These are phyloP conservation scores for Jasminum sambac DNA, from an alignment of 257 asterid species.

Conservation along the genomic window DNA sequence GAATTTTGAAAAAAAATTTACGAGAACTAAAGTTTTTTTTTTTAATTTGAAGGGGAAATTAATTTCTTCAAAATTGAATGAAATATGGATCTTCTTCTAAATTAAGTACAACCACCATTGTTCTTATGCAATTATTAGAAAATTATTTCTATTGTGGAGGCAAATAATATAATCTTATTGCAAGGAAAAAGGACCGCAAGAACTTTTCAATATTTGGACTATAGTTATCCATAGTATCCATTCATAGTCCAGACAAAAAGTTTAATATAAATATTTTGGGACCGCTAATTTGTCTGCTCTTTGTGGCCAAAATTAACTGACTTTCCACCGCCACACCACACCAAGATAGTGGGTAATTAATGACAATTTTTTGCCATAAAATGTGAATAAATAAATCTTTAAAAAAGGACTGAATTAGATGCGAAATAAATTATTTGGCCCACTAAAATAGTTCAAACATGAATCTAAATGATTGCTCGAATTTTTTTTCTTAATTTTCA, in stretches of 20 bases:
- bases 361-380: too few species aligned
- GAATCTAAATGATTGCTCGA: too few species aligned
- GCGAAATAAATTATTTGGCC: too few species aligned
- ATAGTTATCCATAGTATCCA: conserved; percentile 10
- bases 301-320: conserved; percentile 17
- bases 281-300: conserved; percentile 25
- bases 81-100: conserved; percentile 16
- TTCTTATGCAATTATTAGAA: neutral
- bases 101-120: conserved; percentile 21
- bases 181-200: conserved; percentile 18
- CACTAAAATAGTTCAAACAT: too few species aligned
- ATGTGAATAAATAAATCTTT: too few species aligned
- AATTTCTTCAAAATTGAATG: neutral
- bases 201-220: conserved; percentile 24
- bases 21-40: neutral
- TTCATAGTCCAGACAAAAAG: conserved; percentile 34
- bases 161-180: neutral
- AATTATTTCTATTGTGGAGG: neutral
- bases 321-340: conserved; percentile 36
- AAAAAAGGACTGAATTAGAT: too few species aligned
- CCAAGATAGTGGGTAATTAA: neutral
- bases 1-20: neutral
- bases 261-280: conserved; percentile 29
- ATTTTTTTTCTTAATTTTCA: too few species aligned
- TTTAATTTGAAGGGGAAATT: too few species aligned